Evolutionary conservation across 2,329 filamentous ascomycete genomes (phyloP).

Genomic region (Mariannaea elegans): DNA sequence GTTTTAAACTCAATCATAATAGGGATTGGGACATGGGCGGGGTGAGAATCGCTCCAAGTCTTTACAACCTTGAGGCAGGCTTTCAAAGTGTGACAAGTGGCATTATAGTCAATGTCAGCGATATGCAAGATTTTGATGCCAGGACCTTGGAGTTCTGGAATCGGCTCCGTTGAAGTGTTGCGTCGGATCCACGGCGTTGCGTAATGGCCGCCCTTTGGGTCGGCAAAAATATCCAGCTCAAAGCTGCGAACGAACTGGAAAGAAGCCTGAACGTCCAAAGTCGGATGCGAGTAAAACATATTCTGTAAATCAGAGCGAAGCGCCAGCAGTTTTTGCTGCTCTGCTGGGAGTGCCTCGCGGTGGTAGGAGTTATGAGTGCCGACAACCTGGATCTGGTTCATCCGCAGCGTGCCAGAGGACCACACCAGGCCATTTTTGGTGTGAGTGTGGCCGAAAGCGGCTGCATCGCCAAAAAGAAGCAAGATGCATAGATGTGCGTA

Average conservation of each 20-base stretch:
- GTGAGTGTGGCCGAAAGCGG: conserved; percentile 31
- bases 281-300: conserved; percentile 58
- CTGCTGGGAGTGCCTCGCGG: conserved; percentile 52
- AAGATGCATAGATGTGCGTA: background rate
- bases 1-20: conserved; percentile 61
- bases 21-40: conserved; percentile 54
- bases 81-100: conserved; percentile 56
- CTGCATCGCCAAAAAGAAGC: background rate
- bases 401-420: conserved; percentile 47
- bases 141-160: conserved; percentile 49
- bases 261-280: conserved; percentile 53
- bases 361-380: conserved; percentile 64
- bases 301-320: conserved; percentile 49
- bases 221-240: conserved; percentile 59
- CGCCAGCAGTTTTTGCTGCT: conserved; percentile 50
- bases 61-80: conserved; percentile 54
- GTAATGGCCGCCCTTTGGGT: conserved; percentile 58
- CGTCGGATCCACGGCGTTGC: conserved; percentile 52
- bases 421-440: conserved; percentile 44
- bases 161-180: conserved; percentile 48
- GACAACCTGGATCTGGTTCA: conserved; percentile 62
- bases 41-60: conserved; percentile 54
- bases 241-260: conserved; percentile 57
- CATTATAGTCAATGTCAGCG: conserved; percentile 57
- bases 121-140: conserved; percentile 61